Percentiles rank a stretch among this genome's conserved stretches.
These are phyloP conservation scores for Fusarium sp. DNA, from an alignment of 2,329 filamentous ascomycete genomes.

Conservation along the genomic window DNA sequence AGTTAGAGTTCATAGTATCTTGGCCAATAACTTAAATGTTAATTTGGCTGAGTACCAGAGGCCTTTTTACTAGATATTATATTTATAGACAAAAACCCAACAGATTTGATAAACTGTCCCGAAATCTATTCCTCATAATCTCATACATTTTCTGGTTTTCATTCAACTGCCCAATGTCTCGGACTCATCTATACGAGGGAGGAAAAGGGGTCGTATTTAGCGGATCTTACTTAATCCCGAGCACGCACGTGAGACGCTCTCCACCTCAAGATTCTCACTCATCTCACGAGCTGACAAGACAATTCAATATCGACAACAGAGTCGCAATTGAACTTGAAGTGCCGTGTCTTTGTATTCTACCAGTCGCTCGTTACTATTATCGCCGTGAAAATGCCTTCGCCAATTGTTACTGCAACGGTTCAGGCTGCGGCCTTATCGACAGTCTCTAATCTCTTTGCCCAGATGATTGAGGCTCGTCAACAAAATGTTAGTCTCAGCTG, in stretches of 20 bases:
- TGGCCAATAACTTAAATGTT: background rate
- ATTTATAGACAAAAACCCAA: background rate
- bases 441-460: constrained; percentile 67
- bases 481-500: constrained; percentile 52
- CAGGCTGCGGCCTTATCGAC: constrained; percentile 66
- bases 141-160: too few relatives aligned
- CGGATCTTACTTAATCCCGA: constrained; percentile 40
- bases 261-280: constrained; percentile 28
- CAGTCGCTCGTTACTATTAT: constrained; percentile 13
- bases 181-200: constrained; percentile 3
- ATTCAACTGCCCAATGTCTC: background rate
- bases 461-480: constrained; percentile 65
- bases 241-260: constrained; percentile 29
- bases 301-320: background rate
- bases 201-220: constrained; percentile 16
- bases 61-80: background rate
- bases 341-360: background rate
- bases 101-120: background rate
- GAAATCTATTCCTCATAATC: background rate
- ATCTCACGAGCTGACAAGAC: constrained; percentile 15
- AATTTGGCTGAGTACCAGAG: background rate
- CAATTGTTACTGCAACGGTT: constrained; percentile 65
- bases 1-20: background rate
- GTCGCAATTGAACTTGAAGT: background rate
- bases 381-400: constrained; percentile 58